Conservation (phyloP, 495 filamentous ascomycete genomes). For the Niebla homalea region DNA sequence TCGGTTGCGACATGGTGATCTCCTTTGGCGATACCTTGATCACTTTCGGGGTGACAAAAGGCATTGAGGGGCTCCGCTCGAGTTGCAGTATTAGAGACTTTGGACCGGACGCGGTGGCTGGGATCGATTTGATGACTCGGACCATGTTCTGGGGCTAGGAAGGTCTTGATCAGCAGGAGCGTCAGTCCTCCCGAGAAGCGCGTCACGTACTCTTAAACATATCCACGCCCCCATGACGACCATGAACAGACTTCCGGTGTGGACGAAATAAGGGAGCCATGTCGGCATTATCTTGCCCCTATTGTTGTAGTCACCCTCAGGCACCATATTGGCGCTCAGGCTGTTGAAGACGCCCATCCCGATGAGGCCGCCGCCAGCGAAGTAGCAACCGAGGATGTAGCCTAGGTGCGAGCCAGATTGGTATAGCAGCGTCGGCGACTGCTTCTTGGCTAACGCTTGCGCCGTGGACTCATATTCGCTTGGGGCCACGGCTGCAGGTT, state of each 20-base stretch:
- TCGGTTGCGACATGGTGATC: slow-evolving; percentile 25
- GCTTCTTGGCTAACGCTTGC: not conserved
- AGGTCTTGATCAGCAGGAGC: not conserved
- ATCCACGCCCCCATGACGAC: slow-evolving; percentile 7
- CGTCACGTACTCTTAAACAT: slow-evolving; percentile 6
- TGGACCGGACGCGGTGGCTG: not conserved
- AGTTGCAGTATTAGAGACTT: slow-evolving; percentile 9
- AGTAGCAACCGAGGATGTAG: slow-evolving; percentile 13
- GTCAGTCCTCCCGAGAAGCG: not conserved
- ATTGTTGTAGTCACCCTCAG: not conserved
- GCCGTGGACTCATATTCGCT: no score
- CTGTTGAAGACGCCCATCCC: slow-evolving; percentile 5
- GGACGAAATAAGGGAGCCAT: slow-evolving; percentile 5
- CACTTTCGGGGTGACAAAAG: slow-evolving; percentile 27
- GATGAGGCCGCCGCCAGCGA: slow-evolving; percentile 5
- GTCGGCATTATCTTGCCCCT: not conserved
- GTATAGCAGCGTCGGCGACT: slow-evolving; percentile 1
- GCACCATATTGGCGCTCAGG: not conserved
- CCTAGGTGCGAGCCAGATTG: not conserved
- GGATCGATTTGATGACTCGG: slow-evolving; percentile 11
- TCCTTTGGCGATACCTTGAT: slow-evolving; percentile 29
- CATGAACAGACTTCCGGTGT: slow-evolving; percentile 6
- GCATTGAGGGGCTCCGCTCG: slow-evolving; percentile 23
- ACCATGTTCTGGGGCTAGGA: slow-evolving; percentile 15
- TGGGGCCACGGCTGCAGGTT: no score